Conservation (phyloP, 768 basidiomycete genomes). For the Podaxis sp. region DNA sequence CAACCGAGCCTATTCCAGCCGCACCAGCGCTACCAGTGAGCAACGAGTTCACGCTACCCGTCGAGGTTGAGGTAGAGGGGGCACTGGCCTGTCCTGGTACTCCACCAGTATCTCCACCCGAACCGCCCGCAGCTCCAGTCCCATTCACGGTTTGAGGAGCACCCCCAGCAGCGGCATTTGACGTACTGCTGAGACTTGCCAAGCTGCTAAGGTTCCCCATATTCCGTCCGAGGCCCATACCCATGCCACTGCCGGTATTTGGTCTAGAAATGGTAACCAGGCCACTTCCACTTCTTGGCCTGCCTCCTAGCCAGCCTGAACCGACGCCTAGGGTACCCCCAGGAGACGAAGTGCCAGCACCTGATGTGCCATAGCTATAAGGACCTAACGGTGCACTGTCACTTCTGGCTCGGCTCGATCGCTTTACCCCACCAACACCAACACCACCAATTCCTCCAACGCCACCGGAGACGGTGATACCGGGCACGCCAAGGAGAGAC, state of each 20-base stretch:
- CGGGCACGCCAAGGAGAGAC: slow-evolving; percentile 6
- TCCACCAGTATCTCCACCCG: neutral
- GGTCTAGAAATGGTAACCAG: slow-evolving; percentile 21
- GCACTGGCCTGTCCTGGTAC: neutral
- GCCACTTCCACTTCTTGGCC: slow-evolving; percentile 51
- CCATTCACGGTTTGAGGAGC: neutral
- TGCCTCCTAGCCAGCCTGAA: slow-evolving; percentile 26
- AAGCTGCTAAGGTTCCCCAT: slow-evolving; percentile 6
- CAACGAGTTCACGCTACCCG: neutral
- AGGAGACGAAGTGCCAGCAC: slow-evolving; percentile 15
- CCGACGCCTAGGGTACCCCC: slow-evolving; percentile 19
- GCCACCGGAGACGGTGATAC: neutral
- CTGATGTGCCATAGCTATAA: slow-evolving; percentile 16
- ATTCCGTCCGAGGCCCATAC: slow-evolving; percentile 13
- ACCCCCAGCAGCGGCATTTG: neutral
- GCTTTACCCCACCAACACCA: slow-evolving; percentile 29
- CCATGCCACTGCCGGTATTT: slow-evolving; percentile 2
- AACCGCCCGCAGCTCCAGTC: neutral
- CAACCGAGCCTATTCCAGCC: neutral
- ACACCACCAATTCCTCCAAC: neutral
- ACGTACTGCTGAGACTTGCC: neutral
- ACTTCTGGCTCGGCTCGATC: slow-evolving; percentile 52
- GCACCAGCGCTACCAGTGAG: neutral
- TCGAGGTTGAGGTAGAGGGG: neutral
- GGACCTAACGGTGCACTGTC: slow-evolving; percentile 66